Base-by-base conservation (phyloP, 2,329 filamentous ascomycete species). In the Metarhizium robertsii region DNA sequence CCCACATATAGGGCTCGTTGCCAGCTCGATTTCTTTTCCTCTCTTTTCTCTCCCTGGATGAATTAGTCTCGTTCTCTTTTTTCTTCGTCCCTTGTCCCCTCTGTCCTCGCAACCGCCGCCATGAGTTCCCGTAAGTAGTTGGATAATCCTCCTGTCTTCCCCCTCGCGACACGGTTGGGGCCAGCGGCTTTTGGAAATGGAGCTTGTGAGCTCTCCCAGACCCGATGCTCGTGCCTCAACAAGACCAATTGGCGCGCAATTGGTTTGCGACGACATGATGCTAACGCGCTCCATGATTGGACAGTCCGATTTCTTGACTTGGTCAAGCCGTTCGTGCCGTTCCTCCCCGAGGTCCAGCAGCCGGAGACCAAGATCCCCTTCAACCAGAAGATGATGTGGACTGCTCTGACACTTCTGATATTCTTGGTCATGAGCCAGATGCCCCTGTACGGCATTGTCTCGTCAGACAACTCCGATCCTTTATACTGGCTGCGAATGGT, bases 351-450 rank as follows among this genome's bases (percentile, higher is more conserved):
- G 87, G 94, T 99, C 77, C 88, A 92, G 79, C 88, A 95, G 71
- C 94, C 94, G 66, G 94, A 99, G 79, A 96, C 92, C 74, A 97
- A 96, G 81, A 87, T 96, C 57, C 90, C 92, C 65, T 99, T 99
- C 86, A 95, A 97, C 82, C 94, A 97, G 77, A 92, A 92, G 81
- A 78, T 94, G 79, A 92, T 92, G 89, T 94, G 89, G 89, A 94
- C 89, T 63, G 89, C 87, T 72, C 85, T 92, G 73, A 97, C 94
- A 62, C 84, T 99, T 66, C 80, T 99, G 74, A 95, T 97, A 79
- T 99, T 99, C 85, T 79, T 99, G 82, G 91, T 99, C 76, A 99
- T 99, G 94, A 96, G 91, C 79, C 94, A 96, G 79, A 97, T 99
- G 94, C 92, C 94, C 62, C 79, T 94, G 60, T 99, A 99, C 78